Conservation (phyloP, 1,284 basidiomycete species). For the Tylopilus sp. region DNA sequence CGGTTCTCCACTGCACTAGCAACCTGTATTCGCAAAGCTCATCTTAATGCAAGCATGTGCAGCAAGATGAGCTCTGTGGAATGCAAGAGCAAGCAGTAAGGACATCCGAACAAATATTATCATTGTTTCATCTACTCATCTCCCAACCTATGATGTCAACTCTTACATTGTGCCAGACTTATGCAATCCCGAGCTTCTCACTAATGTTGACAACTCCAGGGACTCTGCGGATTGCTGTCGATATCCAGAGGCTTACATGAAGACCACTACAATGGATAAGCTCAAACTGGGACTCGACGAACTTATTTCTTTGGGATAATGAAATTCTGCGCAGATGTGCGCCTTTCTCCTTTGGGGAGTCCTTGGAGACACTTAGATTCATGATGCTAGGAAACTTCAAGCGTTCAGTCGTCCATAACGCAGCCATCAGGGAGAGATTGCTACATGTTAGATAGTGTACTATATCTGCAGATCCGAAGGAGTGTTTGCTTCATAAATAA, state of each 20-base stretch:
- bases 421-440: too few relatives aligned
- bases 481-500: background rate
- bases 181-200: too few relatives aligned
- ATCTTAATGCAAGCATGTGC: conserved; percentile 17
- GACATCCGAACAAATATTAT: background rate
- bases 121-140: background rate
- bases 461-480: background rate
- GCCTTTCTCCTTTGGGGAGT: too few relatives aligned
- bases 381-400: too few relatives aligned
- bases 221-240: too few relatives aligned
- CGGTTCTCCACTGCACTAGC: background rate
- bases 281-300: too few relatives aligned
- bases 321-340: too few relatives aligned
- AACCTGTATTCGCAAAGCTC: conserved; percentile 18
- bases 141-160: background rate
- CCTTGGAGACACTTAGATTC: too few relatives aligned
- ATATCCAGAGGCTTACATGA: too few relatives aligned
- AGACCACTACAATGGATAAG: too few relatives aligned
- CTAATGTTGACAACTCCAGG: too few relatives aligned
- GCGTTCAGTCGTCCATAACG: background rate
- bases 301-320: too few relatives aligned
- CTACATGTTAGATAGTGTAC: conserved; percentile 7
- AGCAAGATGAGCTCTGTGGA: conserved; percentile 10
- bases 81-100: background rate
- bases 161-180: background rate